Evolutionary conservation across 1,139 yeast genomes (phyloP).

Genomic region (Saccharomyces hybrid): DNA sequence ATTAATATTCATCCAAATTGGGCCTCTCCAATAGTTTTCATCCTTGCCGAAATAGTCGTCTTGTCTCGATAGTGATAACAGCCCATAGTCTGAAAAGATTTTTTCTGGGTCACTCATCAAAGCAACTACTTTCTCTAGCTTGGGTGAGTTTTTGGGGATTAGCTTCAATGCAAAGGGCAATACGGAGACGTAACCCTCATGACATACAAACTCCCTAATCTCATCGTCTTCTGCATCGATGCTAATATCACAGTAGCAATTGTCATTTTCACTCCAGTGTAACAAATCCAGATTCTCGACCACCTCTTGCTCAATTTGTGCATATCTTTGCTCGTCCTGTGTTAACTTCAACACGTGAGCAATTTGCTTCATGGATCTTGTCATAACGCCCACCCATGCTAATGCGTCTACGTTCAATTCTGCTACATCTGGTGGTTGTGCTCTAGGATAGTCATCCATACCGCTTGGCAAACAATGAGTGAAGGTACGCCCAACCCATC

Average conservation of each 20-base stretch:
- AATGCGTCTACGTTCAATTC: constrained; percentile 86
- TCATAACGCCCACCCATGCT: constrained; percentile 92
- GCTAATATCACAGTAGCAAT: constrained; percentile 78
- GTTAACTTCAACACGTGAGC: constrained; percentile 55
- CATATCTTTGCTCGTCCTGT: constrained; percentile 51
- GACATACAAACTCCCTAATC: constrained; percentile 52
- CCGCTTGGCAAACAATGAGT: constrained; percentile 91
- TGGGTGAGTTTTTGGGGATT: constrained; percentile 48
- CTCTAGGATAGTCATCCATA: constrained; percentile 90
- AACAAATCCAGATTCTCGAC: constrained; percentile 56
- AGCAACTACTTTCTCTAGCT: constrained; percentile 46
- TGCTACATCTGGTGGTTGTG: constrained; percentile 71
- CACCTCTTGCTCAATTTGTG: constrained; percentile 49
- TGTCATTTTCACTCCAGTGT: constrained; percentile 69
- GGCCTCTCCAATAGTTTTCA: constrained; percentile 95
- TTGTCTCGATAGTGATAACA: constrained; percentile 69
- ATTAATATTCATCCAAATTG: constrained; percentile 89
- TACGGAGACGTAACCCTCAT: constrained; percentile 78
- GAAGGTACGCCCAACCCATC: constrained; percentile 91
- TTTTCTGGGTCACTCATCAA: constrained; percentile 61
- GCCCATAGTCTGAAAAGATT: constrained; percentile 73
- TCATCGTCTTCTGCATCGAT: constrained; percentile 60
- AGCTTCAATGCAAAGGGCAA: constrained; percentile 79
- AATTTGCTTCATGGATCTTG: constrained; percentile 68
- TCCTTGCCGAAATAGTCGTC: constrained; percentile 64